phyloP scores from a whole-genome alignment of 1,139 yeast genomes.

The Lodderomyces theae region DNA sequence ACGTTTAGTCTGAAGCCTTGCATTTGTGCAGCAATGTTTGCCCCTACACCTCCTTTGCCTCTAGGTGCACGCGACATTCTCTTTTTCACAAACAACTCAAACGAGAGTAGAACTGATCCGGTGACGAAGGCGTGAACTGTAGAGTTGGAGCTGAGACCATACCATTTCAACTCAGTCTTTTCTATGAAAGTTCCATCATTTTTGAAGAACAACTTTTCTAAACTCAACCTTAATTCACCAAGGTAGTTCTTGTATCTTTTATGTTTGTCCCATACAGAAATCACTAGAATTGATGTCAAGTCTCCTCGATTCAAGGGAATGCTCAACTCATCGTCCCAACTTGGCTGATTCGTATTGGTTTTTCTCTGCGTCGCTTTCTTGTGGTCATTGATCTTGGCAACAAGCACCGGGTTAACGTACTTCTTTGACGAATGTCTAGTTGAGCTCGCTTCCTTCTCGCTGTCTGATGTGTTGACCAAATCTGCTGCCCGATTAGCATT shows the following conservation, averaged over 20 bases:
- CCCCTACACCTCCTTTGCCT: not conserved
- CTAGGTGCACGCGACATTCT: slow-evolving; percentile 7
- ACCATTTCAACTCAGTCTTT: slow-evolving; percentile 47
- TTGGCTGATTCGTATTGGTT: slow-evolving; percentile 40
- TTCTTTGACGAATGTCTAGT: slow-evolving; percentile 9
- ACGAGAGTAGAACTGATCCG: slow-evolving; percentile 54
- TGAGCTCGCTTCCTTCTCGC: slow-evolving; percentile 5
- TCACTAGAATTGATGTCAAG: slow-evolving; percentile 27
- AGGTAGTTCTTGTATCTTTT: slow-evolving; percentile 47
- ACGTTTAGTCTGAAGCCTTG: slow-evolving; percentile 10
- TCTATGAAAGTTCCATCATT: slow-evolving; percentile 16
- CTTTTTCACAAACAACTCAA: slow-evolving; percentile 39
- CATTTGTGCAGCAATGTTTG: slow-evolving; percentile 9
- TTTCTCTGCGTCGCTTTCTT: slow-evolving; percentile 33
- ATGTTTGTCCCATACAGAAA: slow-evolving; percentile 49
- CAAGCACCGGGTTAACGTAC: slow-evolving; percentile 37
- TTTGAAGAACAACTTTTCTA: slow-evolving; percentile 38
- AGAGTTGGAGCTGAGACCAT: slow-evolving; percentile 46
- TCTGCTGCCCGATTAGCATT: slow-evolving; percentile 43
- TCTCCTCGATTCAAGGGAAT: slow-evolving; percentile 33
- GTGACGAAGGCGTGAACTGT: slow-evolving; percentile 50
- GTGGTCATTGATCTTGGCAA: slow-evolving; percentile 31
- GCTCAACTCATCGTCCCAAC: slow-evolving; percentile 41
- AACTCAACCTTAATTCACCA: slow-evolving; percentile 54
- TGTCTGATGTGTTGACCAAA: slow-evolving; percentile 19